Conservation (phyloP, 2,329 filamentous ascomycete species). For the Endoconidiophora laricicola region DNA sequence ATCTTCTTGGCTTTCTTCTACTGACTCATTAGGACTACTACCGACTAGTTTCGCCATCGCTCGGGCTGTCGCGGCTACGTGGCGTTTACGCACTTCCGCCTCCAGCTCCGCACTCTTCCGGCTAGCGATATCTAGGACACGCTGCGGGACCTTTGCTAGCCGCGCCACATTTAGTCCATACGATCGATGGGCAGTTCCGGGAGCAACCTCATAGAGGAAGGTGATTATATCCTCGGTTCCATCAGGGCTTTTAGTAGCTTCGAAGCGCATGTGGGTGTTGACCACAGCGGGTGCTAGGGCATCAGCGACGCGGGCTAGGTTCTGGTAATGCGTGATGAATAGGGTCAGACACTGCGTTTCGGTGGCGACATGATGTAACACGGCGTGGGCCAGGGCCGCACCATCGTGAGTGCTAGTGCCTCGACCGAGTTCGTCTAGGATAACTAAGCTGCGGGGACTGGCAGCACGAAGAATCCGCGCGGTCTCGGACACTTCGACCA, state of each 20-base stretch:
- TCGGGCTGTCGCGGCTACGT: conserved; percentile 24
- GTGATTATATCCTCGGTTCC: conserved; percentile 63
- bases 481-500: conserved; percentile 93
- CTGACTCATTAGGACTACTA: conserved; percentile 4
- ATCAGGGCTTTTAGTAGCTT: conserved; percentile 24
- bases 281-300: conserved; percentile 49
- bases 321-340: conserved; percentile 97
- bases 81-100: conserved; percentile 46
- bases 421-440: conserved; percentile 85
- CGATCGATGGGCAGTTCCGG: conserved; percentile 81
- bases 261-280: conserved; percentile 93
- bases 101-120: conserved; percentile 69
- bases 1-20: conserved; percentile 5
- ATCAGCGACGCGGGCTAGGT: conserved; percentile 52
- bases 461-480: conserved; percentile 80
- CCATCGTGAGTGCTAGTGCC: conserved; percentile 93
- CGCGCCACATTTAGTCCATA: conserved; percentile 90
- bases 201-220: conserved; percentile 82
- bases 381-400: conserved; percentile 84
- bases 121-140: conserved; percentile 64
- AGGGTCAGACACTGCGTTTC: conserved; percentile 63
- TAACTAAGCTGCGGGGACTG: conserved; percentile 67
- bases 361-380: conserved; percentile 67
- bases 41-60: conserved; percentile 25
- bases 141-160: conserved; percentile 61